Evolutionary conservation across 192 early-diverging fungal genomes (phyloP).

Genomic region (Umbelopsis sp.): DNA sequence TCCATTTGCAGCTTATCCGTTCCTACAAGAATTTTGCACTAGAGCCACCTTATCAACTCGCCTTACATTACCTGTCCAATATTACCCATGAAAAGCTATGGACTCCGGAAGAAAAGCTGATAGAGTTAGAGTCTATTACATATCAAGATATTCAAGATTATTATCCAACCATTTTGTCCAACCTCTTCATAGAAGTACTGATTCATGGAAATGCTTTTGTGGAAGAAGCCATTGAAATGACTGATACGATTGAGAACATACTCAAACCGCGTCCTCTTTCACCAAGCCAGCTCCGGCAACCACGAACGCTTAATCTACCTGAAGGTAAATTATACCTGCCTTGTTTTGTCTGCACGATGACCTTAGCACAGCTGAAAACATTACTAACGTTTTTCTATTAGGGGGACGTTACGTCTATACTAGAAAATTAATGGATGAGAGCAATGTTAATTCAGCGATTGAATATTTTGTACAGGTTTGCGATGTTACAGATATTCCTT

Average conservation of each 20-base stretch:
- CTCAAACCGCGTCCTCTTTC: slow-evolving; percentile 64
- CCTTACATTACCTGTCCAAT: slow-evolving; percentile 71
- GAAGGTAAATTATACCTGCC: slow-evolving; percentile 15
- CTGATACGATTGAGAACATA: slow-evolving; percentile 57
- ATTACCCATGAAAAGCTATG: slow-evolving; percentile 80
- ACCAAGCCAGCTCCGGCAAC: slow-evolving; percentile 52
- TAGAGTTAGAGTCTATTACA: slow-evolving; percentile 68
- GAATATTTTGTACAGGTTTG: slow-evolving; percentile 78
- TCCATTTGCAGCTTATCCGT: slow-evolving; percentile 37
- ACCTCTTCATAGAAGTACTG: slow-evolving; percentile 77
- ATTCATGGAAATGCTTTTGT: slow-evolving; percentile 84
- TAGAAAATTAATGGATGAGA: slow-evolving; percentile 56
- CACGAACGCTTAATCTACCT: slow-evolving; percentile 58
- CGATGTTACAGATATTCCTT: slow-evolving; percentile 44
- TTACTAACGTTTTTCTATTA: background rate
- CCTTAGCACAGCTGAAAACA: background rate
- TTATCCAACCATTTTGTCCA: slow-evolving; percentile 69
- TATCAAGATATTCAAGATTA: slow-evolving; percentile 75
- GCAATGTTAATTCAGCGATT: slow-evolving; percentile 84
- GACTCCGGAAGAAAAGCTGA: slow-evolving; percentile 78
- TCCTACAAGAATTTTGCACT: slow-evolving; percentile 78
- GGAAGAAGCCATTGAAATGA: slow-evolving; percentile 66
- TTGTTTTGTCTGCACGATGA: background rate
- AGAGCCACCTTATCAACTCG: slow-evolving; percentile 80
- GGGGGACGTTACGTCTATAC: slow-evolving; percentile 36